phyloP scores from a whole-genome alignment of 2,329 filamentous ascomycete species.

The Didymella keratinophila region DNA sequence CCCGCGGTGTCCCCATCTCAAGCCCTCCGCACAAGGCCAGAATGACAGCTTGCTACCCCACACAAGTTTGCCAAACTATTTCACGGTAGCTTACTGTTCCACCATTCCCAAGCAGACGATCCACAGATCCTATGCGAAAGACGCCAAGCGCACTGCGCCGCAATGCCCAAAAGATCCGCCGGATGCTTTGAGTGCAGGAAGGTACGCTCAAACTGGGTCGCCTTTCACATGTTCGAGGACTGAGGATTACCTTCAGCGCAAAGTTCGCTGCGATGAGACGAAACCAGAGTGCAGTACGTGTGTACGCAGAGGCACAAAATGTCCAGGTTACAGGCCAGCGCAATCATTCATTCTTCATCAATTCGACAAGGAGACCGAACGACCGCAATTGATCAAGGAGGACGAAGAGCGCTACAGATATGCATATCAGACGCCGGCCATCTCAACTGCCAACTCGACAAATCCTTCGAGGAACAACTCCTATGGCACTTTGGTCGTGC shows the following conservation, averaged over 20 bases:
- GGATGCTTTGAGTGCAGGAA: slow-evolving; percentile 50
- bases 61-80: background rate
- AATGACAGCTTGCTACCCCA: slow-evolving; percentile 15
- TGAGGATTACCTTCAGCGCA: slow-evolving; percentile 31
- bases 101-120: background rate
- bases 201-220: slow-evolving; percentile 25
- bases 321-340: slow-evolving; percentile 47
- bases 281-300: slow-evolving; percentile 49
- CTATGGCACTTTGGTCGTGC: slow-evolving; percentile 22
- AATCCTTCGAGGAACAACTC: slow-evolving; percentile 11
- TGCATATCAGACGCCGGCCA: slow-evolving; percentile 32
- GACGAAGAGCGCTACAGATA: slow-evolving; percentile 47
- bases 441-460: slow-evolving; percentile 5
- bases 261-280: slow-evolving; percentile 48
- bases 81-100: background rate
- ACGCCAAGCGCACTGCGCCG: slow-evolving; percentile 20
- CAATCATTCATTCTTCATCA: slow-evolving; percentile 48
- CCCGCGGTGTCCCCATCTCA: slow-evolving; percentile 9
- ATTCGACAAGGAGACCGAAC: slow-evolving; percentile 40
- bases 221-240: slow-evolving; percentile 15
- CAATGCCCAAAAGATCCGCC: slow-evolving; percentile 48
- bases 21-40: slow-evolving; percentile 8
- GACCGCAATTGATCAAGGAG: slow-evolving; percentile 44
- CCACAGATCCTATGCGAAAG: slow-evolving; percentile 11
- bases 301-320: slow-evolving; percentile 46